phyloP scores from a whole-genome alignment of 1,284 basidiomycete species.

The Sphagnurus paluster region DNA sequence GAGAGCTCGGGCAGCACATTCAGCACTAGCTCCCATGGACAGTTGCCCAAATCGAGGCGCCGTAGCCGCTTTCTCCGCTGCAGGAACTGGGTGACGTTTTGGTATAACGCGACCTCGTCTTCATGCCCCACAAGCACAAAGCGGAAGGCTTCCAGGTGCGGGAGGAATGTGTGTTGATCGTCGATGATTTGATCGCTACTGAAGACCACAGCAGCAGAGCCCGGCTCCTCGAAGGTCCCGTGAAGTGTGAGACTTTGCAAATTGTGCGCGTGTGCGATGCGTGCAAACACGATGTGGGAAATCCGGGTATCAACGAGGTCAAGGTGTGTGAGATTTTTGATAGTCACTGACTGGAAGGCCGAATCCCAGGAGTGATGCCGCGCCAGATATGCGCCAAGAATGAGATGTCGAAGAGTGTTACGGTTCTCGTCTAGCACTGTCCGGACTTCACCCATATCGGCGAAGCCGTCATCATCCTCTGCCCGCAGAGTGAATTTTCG shows the following conservation, averaged over 20 bases:
- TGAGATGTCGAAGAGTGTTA: slow-evolving; percentile 56
- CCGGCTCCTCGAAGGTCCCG: slow-evolving; percentile 60
- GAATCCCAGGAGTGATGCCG: slow-evolving; percentile 65
- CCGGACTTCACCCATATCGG: slow-evolving; percentile 67
- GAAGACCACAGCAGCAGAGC: slow-evolving; percentile 59
- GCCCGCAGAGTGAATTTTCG: slow-evolving; percentile 64
- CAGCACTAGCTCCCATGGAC: slow-evolving; percentile 61
- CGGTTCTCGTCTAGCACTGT: slow-evolving; percentile 61
- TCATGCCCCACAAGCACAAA: slow-evolving; percentile 64
- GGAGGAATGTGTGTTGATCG: slow-evolving; percentile 58
- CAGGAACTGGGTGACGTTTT: slow-evolving; percentile 54
- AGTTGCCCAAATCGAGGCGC: slow-evolving; percentile 58
- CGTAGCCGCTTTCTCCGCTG: slow-evolving; percentile 46
- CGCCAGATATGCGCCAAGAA: slow-evolving; percentile 63
- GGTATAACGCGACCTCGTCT: slow-evolving; percentile 52
- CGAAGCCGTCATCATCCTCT: slow-evolving; percentile 68
- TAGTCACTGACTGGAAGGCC: slow-evolving; percentile 59
- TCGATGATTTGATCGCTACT: slow-evolving; percentile 59
- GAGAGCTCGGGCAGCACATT: slow-evolving; percentile 49
- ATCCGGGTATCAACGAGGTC: slow-evolving; percentile 68
- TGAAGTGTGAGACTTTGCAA: slow-evolving; percentile 62
- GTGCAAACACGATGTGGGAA: slow-evolving; percentile 58
- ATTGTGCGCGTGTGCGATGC: slow-evolving; percentile 59
- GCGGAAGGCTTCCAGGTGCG: slow-evolving; percentile 58
- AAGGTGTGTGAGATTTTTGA: slow-evolving; percentile 63